Evolutionary conservation across 345 rosid genomes (phyloP).

Genomic region (thale cress (Arabidopsis thaliana)): TAIR10.1 NC_003070.9:27502501-27503000

Average conservation of each 20-base stretch:
- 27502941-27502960: constrained; percentile 79
- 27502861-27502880: constrained; percentile 88
- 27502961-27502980: constrained; percentile 89
- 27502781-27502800: background rate
- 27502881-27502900: constrained; percentile 76
- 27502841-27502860: constrained; percentile 96
- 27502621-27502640: constrained; percentile 88
- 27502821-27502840: constrained; percentile 83
- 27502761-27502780: background rate
- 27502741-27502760: constrained; percentile 54
- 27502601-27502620: constrained; percentile 92
- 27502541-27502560: background rate
- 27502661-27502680: constrained; percentile 88
- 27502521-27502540: background rate
- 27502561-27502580: constrained; percentile 4
- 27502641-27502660: constrained; percentile 60
- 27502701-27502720: constrained; percentile 80
- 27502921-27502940: constrained; percentile 83
- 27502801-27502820: background rate
- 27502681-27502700: constrained; percentile 73
- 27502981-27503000: constrained; percentile 98
- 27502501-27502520: constrained; percentile 19
- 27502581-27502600: constrained; percentile 58
- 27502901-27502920: constrained; percentile 76
- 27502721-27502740: constrained; percentile 49